Conservation (phyloP, 371 early-diverging fungal genomes). For the Circinella umbellata region DNA sequence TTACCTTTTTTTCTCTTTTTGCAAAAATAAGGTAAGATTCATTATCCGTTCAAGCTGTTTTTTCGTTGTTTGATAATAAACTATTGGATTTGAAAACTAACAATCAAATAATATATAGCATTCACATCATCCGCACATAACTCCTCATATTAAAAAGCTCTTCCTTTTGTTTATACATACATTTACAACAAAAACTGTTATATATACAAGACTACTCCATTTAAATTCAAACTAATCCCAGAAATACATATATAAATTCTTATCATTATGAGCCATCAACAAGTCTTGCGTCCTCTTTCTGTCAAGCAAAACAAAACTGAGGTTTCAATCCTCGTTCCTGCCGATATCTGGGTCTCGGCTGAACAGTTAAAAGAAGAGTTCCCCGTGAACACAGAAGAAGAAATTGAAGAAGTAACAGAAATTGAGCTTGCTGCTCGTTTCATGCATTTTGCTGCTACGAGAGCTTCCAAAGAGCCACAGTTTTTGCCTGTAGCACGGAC, state of each 20-base stretch:
- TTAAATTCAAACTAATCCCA: too few relatives aligned
- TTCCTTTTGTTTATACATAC: too few relatives aligned
- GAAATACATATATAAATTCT: too few relatives aligned
- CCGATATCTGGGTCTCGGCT: conserved; percentile 88
- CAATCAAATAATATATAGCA: too few relatives aligned
- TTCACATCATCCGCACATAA: too few relatives aligned
- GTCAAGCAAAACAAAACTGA: conserved; percentile 83
- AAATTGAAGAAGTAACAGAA: conserved; percentile 61
- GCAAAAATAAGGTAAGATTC: too few relatives aligned
- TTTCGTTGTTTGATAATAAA: too few relatives aligned
- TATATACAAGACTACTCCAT: too few relatives aligned
- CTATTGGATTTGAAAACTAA: too few relatives aligned
- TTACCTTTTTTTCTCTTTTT: neutral
- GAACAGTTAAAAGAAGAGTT: conserved; percentile 88
- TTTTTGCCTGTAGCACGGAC: conserved; percentile 78
- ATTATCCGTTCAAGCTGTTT: too few relatives aligned
- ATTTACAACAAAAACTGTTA: too few relatives aligned
- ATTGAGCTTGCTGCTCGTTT: conserved; percentile 81
- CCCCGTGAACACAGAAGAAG: conserved; percentile 55
- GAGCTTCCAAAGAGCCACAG: conserved; percentile 64
- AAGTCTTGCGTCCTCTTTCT: conserved; percentile 77
- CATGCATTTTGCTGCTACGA: conserved; percentile 70
- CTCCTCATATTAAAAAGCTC: too few relatives aligned
- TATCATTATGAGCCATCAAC: conserved; percentile 27
- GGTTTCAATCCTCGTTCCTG: conserved; percentile 83